Evolutionary conservation across 306 rosid genomes (phyloP).

Genomic region (Medicago lupulina): DNA sequence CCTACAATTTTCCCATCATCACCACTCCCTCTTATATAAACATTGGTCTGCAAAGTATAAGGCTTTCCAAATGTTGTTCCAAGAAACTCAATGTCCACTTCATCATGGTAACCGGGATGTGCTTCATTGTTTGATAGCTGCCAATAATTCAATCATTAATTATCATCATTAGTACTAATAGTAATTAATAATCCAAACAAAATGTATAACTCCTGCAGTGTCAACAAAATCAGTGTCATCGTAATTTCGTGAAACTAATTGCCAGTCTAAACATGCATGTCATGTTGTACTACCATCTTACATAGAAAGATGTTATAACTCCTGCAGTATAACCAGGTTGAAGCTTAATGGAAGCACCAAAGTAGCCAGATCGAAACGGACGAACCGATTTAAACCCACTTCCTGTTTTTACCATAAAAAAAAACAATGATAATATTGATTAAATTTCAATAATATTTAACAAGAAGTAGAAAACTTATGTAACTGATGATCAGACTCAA

Average conservation of each 20-base stretch:
- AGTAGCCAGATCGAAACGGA: conserved; percentile 93
- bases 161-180: conserved; percentile 5
- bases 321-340: conserved; percentile 99
- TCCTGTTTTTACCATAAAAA: conserved; percentile 53
- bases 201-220: conserved; percentile 1
- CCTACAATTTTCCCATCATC: conserved; percentile 88
- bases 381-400: conserved; percentile 91
- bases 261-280: background rate
- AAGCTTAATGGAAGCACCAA: conserved; percentile 84
- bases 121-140: conserved; percentile 96
- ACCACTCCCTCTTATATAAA: conserved; percentile 90
- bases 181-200: conserved; percentile 24
- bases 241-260: background rate
- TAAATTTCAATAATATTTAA: conserved; percentile 16
- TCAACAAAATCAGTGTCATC: background rate
- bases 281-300: conserved; percentile 41
- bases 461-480: background rate
- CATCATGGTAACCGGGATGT: conserved; percentile 97
- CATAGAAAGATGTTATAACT: conserved; percentile 93
- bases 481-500: conserved; percentile 1
- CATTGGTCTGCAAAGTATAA: conserved; percentile 94
- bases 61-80: conserved; percentile 98
- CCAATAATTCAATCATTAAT: conserved; percentile 37
- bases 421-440: conserved; percentile 23
- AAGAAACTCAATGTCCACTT: conserved; percentile 95